phyloP scores from a whole-genome alignment of 352 stramenopile genomes.

The Phytophthora pinifolia region DNA sequence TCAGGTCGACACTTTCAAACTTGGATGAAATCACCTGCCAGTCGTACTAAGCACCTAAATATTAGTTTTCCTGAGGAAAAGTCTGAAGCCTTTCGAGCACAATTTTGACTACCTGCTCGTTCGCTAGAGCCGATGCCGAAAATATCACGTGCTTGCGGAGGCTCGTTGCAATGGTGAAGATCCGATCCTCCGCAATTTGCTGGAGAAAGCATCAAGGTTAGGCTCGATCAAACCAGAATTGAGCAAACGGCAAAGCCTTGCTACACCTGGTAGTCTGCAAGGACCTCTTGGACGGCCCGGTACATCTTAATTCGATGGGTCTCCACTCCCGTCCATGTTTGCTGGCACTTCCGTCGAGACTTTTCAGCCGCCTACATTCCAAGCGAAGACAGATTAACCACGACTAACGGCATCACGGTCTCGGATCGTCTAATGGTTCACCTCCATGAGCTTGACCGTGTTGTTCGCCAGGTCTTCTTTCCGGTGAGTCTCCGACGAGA shows the following conservation, averaged over 20 bases:
- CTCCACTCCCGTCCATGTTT: constrained; percentile 65
- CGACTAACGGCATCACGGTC: too few species aligned
- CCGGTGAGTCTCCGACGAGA: constrained; percentile 63
- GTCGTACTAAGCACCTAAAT: constrained; percentile 54
- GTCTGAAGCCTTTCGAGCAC: not conserved
- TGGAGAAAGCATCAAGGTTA: constrained; percentile 17
- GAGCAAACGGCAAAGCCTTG: not conserved
- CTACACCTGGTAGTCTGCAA: constrained; percentile 80
- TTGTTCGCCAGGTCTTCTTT: constrained; percentile 69
- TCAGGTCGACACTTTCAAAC: constrained; percentile 71
- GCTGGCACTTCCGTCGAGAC: constrained; percentile 57
- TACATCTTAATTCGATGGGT: constrained; percentile 69
- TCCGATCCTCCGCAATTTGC: constrained; percentile 78
- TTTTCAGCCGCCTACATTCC: constrained; percentile 56
- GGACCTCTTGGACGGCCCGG: constrained; percentile 59
- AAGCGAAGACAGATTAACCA: not conserved
- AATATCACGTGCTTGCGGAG: constrained; percentile 85
- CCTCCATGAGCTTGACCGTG: constrained; percentile 61
- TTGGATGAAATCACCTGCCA: constrained; percentile 79
- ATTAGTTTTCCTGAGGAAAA: too few species aligned
- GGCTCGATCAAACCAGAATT: not conserved
- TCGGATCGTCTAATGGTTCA: constrained; percentile 12
- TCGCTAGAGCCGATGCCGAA: constrained; percentile 76
- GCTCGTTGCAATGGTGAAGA: constrained; percentile 70
- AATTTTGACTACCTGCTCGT: constrained; percentile 56